phyloP scores from a whole-genome alignment of 2,329 filamentous ascomycete genomes.

The Hymenoscyphus repandus region DNA sequence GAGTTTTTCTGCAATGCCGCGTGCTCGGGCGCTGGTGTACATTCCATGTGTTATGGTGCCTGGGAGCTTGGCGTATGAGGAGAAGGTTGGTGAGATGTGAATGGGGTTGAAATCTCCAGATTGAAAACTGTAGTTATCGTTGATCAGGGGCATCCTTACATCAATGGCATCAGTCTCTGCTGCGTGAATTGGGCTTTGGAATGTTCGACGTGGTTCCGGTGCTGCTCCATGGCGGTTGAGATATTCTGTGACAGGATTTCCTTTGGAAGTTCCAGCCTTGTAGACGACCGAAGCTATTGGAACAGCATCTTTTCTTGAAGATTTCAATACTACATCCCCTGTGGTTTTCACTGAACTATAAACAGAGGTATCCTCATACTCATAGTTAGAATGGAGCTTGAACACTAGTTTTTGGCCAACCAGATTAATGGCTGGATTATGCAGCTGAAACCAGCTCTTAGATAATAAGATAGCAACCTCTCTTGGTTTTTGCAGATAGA shows the following conservation, averaged over 20 bases:
- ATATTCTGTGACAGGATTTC: conserved; percentile 27
- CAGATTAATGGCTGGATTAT: background rate
- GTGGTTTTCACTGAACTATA: background rate
- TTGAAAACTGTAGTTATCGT: conserved; percentile 24
- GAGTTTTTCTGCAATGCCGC: conserved; percentile 24
- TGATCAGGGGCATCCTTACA: conserved; percentile 13
- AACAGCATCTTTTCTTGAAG: background rate
- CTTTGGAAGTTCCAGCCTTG: background rate
- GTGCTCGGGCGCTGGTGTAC: conserved; percentile 32
- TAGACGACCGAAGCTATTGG: background rate
- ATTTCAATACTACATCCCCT: background rate
- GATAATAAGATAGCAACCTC: background rate
- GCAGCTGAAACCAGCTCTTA: background rate
- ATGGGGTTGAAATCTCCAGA: conserved; percentile 39
- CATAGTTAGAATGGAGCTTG: background rate
- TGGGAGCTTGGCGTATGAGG: conserved; percentile 33
- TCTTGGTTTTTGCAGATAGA: background rate
- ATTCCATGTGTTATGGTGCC: conserved; percentile 39
- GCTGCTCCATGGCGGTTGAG: conserved; percentile 29
- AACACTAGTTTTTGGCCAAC: background rate
- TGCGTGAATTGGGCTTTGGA: background rate
- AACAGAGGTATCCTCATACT: background rate
- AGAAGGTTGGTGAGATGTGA: conserved; percentile 34
- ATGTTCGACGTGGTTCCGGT: conserved; percentile 37
- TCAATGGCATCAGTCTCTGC: background rate